Percentiles rank a stretch among this genome's conserved stretches.
Conservation (phyloP, 352 stramenopile species). For the Phytophthora cajani region DNA sequence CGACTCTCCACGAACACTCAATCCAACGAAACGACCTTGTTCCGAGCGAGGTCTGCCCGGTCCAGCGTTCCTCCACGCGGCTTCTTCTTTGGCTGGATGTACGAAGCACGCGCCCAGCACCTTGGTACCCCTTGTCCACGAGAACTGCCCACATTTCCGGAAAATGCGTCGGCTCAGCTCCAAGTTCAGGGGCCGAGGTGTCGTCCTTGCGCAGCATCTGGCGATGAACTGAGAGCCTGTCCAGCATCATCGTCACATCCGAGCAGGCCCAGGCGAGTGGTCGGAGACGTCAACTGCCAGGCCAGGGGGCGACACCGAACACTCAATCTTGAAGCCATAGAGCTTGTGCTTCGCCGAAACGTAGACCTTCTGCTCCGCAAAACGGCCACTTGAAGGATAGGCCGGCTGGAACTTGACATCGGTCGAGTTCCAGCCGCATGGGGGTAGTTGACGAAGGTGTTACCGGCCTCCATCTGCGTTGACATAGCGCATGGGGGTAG, state of each 20-base stretch:
- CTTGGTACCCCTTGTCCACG: slow-evolving; percentile 22
- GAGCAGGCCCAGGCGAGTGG: neutral
- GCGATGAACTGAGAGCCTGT: neutral
- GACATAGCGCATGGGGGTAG: neutral
- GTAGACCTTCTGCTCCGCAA: neutral
- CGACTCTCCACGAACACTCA: slow-evolving; percentile 34
- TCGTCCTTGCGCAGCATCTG: slow-evolving; percentile 7
- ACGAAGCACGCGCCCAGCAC: slow-evolving; percentile 2
- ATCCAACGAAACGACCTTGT: slow-evolving; percentile 25
- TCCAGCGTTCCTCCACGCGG: slow-evolving; percentile 7
- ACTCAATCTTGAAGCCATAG: slow-evolving; percentile 8
- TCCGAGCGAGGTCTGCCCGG: slow-evolving; percentile 17
- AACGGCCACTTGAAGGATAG: neutral
- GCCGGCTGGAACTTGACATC: neutral
- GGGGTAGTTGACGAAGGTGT: neutral
- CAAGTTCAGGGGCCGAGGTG: neutral
- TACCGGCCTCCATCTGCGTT: neutral
- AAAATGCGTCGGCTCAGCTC: neutral
- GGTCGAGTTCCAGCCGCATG: neutral
- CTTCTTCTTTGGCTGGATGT: slow-evolving; percentile 17
- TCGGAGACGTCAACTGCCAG: neutral
- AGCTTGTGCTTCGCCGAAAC: neutral
- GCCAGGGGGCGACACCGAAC: neutral
- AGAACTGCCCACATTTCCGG: slow-evolving; percentile 8
- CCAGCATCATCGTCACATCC: slow-evolving; percentile 1